Evolutionary conservation across 1,284 basidiomycete genomes (phyloP).

Genomic region (Cutaneotrichosporon cavernicola): DNA sequence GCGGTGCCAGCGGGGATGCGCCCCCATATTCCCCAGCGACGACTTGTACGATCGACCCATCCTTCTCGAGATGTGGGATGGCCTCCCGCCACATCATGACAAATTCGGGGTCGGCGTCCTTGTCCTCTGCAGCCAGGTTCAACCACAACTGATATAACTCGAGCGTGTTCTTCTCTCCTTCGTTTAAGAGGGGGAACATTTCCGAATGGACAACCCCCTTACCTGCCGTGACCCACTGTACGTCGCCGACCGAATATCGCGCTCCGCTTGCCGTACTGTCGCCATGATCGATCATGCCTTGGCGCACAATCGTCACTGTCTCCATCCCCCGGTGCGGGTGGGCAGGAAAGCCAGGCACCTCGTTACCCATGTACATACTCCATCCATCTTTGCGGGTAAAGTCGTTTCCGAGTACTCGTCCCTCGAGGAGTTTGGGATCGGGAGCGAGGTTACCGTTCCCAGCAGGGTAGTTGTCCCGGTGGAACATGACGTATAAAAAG

Average conservation of each 20-base stretch:
- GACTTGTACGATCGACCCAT: conserved; percentile 13
- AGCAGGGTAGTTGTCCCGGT: conserved; percentile 19
- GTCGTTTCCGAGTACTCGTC: conserved; percentile 21
- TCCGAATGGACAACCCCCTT: conserved; percentile 23
- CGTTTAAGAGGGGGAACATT: conserved; percentile 24
- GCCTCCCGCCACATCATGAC: conserved; percentile 26
- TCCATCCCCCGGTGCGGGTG: conserved; percentile 25
- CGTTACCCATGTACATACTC: conserved; percentile 25
- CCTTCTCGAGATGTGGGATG: conserved; percentile 12
- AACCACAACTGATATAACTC: conserved; percentile 28
- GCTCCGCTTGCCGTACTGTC: conserved; percentile 23
- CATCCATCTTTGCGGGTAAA: conserved; percentile 16
- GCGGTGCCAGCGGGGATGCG: conserved; percentile 13
- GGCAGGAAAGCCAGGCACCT: conserved; percentile 21
- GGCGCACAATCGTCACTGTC: conserved; percentile 17
- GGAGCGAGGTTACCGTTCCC: conserved; percentile 13
- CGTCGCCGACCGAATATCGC: conserved; percentile 23
- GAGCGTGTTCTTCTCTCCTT: conserved; percentile 16
- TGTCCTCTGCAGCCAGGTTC: conserved; percentile 21
- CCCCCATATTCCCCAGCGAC: conserved; percentile 19
- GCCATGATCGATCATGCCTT: conserved; percentile 21
- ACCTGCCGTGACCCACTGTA: conserved; percentile 28
- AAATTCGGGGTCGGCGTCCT: conserved; percentile 21
- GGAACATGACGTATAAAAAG: conserved; percentile 21
- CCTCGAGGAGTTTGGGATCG: conserved; percentile 14